Conservation (phyloP, 192 early-diverging fungal genomes). For the Bifiguratus adelaidae region DNA sequence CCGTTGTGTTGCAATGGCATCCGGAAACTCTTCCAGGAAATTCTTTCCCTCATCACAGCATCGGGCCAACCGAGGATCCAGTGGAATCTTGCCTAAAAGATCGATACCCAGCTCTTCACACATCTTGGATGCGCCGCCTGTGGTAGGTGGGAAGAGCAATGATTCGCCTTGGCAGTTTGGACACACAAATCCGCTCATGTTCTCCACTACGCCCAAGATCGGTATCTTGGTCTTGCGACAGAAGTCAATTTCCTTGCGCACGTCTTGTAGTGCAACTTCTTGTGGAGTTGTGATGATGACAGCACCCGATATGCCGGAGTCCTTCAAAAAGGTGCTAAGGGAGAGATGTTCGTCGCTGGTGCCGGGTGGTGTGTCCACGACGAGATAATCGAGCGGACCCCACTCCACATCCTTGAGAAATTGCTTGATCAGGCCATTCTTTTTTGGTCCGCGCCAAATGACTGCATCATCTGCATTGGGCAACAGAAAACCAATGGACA, state of each 20-base stretch:
- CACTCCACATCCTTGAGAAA: conserved; percentile 95
- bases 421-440: conserved; percentile 92
- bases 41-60: conserved; percentile 83
- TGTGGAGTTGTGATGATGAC: conserved; percentile 94
- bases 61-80: conserved; percentile 70
- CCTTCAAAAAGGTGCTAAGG: conserved; percentile 65
- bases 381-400: conserved; percentile 80
- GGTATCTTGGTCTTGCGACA: conserved; percentile 84
- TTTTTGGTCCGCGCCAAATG: conserved; percentile 93
- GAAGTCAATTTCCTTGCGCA: conserved; percentile 97
- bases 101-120: conserved; percentile 49
- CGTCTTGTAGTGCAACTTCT: conserved; percentile 78
- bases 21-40: conserved; percentile 80
- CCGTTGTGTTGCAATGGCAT: conserved; percentile 73
- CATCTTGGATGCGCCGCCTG: conserved; percentile 60
- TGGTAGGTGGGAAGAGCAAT: conserved; percentile 64
- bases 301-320: conserved; percentile 74
- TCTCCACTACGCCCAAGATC: conserved; percentile 90
- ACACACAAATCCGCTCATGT: conserved; percentile 97
- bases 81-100: conserved; percentile 61
- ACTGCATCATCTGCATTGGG: conserved; percentile 80
- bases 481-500: conserved; percentile 94
- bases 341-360: conserved; percentile 97
- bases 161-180: conserved; percentile 72
- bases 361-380: conserved; percentile 95